Evolutionary conservation across 2,329 filamentous ascomycete species (phyloP), one percentile per base, ranked within the genome.

Genomic region (Fusarium pseudonygamai): DNA sequence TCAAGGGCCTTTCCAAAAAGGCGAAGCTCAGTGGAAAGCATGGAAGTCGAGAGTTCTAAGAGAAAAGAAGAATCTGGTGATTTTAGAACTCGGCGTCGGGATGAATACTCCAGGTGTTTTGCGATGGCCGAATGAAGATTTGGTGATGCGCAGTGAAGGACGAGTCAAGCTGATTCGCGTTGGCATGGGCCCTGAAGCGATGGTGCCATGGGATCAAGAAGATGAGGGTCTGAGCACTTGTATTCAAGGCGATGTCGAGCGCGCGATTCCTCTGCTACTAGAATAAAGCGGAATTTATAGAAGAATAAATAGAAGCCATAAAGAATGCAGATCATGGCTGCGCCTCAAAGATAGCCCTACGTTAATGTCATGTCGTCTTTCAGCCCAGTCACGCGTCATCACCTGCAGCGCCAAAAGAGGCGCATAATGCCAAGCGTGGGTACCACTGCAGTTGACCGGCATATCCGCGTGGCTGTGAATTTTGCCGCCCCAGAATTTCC

Each of bases 91-190:
- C 1, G 76, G 76, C 0, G 76, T 76, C 0, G 76, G 76, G 0
- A 74, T 73, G 69, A 77, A 75, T n/a, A 78, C 76, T 1, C 74
- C 76, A 0, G 75, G 76, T 0, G 76, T 77, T 6, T 47, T 76
- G 1, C 32, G 76, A 5, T 78, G 76, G 76, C 76, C 75, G 0
- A 75, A 78, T 13, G 76, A 76, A 28, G 65, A 78, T 53, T n/a
- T 78, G 6, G 69, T 73, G 2, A 61, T 36, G 22, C 42, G 56
- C 18, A 58, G 61, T 1, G 42, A 57, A 3, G 76, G 76, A 3
- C 40, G 64, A 15, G 63, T 77, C 2, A 76, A 64, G 40, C 46
- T 77, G 5, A 55, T 78, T 20, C 65, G 76, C 0, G 24, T 76
- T 12, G 75, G 76, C 2, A 11, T 78, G 9, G 76, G 76, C 0